Conservation (phyloP, 2,329 filamentous ascomycete species). For the Diaporthe ampelina region DNA sequence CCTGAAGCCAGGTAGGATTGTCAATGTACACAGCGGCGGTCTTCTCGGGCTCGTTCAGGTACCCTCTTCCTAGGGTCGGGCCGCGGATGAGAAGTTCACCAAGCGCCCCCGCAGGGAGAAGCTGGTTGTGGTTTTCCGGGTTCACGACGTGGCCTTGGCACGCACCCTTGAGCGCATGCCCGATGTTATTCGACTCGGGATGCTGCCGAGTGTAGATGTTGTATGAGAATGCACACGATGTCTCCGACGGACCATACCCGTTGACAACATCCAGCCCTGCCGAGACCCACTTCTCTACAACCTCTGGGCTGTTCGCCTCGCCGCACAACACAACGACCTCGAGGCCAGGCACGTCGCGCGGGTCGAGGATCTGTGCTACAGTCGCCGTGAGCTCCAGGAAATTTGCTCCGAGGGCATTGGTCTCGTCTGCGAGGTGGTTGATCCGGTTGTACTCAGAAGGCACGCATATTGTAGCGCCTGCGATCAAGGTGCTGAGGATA, state of each 20-base stretch:
- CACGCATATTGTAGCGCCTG: slow-evolving; percentile 51
- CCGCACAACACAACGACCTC: neutral
- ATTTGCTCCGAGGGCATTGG: slow-evolving; percentile 43
- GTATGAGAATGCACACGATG: neutral
- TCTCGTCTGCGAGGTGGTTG: slow-evolving; percentile 49
- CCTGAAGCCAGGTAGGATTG: neutral
- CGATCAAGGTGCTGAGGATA: slow-evolving; percentile 40
- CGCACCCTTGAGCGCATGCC: neutral
- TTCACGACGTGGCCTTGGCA: slow-evolving; percentile 51
- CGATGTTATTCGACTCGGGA: neutral
- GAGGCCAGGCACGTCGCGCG: slow-evolving; percentile 29
- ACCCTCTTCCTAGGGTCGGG: neutral
- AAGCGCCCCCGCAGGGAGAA: neutral
- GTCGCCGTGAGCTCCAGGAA: slow-evolving; percentile 31
- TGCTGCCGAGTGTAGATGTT: neutral
- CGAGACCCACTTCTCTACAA: slow-evolving; percentile 57
- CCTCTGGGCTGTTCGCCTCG: slow-evolving; percentile 1
- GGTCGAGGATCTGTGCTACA: slow-evolving; percentile 28
- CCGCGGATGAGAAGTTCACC: slow-evolving; percentile 8
- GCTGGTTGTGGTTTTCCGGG: neutral
- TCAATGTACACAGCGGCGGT: neutral
- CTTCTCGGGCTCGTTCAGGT: neutral
- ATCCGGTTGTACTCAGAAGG: slow-evolving; percentile 56
- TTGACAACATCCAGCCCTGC: slow-evolving; percentile 59
- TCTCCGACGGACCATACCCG: slow-evolving; percentile 32